These are phyloP conservation scores for Nissolia schottii DNA, from an alignment of 306 rosid species.

Conservation along the genomic window DNA sequence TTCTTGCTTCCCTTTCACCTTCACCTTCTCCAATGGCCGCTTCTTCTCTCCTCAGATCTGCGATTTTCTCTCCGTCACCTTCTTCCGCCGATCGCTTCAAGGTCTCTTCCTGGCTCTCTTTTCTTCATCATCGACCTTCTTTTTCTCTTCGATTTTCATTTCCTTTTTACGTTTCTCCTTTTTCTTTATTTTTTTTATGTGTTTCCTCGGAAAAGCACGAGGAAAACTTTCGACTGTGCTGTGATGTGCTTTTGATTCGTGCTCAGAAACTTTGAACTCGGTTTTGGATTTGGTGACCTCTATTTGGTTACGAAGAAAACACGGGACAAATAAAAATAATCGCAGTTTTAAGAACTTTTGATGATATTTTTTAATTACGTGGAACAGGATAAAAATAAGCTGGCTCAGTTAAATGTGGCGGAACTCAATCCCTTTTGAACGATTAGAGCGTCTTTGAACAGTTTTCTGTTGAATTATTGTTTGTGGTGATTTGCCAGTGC, in stretches of 20 bases:
- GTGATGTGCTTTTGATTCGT: neutral
- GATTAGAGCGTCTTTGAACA: neutral
- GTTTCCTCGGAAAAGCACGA: neutral
- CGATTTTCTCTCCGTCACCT: constrained; percentile 33
- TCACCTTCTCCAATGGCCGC: constrained; percentile 55
- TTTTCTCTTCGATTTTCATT: neutral
- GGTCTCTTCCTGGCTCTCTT: constrained; percentile 26
- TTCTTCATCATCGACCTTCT: neutral
- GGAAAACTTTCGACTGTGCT: neutral
- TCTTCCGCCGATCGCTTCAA: constrained; percentile 37
- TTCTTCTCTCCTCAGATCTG: constrained; percentile 68
- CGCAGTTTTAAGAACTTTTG: too few species aligned
- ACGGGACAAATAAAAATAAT: neutral
- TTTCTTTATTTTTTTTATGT: neutral
- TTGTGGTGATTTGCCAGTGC: neutral
- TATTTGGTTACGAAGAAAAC: constrained; percentile 6
- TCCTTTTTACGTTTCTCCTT: neutral
- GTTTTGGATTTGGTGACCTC: neutral
- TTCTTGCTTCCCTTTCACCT: neutral
- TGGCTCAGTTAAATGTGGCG: neutral
- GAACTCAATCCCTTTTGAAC: neutral
- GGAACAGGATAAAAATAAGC: neutral
- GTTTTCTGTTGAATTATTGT: neutral
- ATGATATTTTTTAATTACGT: neutral
- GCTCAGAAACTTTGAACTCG: neutral